These are phyloP conservation scores for Blastobotrys ciferrii DNA, from an alignment of 1,139 yeast species.

Conservation along the genomic window DNA sequence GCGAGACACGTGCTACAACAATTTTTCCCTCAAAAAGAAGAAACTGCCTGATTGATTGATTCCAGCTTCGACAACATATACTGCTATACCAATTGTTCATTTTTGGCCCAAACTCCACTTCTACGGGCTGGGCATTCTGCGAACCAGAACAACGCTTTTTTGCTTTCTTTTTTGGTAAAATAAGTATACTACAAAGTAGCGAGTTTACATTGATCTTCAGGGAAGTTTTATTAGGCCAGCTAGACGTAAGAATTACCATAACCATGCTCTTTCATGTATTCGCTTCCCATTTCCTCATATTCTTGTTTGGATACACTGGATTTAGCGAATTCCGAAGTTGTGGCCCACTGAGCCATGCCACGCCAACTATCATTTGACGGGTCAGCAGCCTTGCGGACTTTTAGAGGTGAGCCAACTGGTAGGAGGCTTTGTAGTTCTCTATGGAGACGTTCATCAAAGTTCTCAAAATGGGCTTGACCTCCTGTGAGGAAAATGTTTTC, in stretches of 20 bases:
- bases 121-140: too few relatives aligned
- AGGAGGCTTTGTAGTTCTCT: conserved; percentile 67
- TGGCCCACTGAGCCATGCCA: conserved; percentile 87
- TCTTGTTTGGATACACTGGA: conserved; percentile 64
- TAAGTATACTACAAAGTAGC: not conserved
- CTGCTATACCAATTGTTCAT: too few relatives aligned
- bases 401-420: conserved; percentile 65
- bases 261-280: conserved; percentile 83
- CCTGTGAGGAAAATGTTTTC: conserved; percentile 78
- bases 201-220: too few relatives aligned
- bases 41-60: too few relatives aligned
- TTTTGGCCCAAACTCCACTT: too few relatives aligned
- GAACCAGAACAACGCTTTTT: too few relatives aligned
- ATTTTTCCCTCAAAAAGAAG: too few relatives aligned
- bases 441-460: conserved; percentile 62
- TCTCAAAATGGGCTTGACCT: conserved; percentile 68
- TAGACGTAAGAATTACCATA: conserved; percentile 54
- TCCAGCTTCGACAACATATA: too few relatives aligned
- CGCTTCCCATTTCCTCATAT: conserved; percentile 86
- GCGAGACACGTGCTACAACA: conserved; percentile 46
- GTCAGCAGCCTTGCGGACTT: conserved; percentile 62
- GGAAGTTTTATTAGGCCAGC: not conserved
- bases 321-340: conserved; percentile 44
- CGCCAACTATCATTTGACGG: conserved; percentile 85
- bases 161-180: too few relatives aligned